Evolutionary conservation across 352 stramenopile species (phyloP), one percentile per base, ranked within the genome.

Genomic region (Globisporangium heterothallicum): DNA sequence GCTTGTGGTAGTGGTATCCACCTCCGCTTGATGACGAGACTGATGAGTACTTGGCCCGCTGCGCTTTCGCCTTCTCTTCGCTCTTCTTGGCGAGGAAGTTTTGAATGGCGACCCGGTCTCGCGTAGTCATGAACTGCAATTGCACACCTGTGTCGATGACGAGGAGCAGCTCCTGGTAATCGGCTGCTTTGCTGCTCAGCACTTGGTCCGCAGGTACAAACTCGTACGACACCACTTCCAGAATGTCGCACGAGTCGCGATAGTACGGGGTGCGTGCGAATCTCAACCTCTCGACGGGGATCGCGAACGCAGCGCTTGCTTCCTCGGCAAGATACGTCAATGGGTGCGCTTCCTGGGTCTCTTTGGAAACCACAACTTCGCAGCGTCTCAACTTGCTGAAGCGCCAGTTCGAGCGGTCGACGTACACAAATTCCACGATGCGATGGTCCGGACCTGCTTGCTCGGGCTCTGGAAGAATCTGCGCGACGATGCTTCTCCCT

Each of bases 101-200:
- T 26, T 84, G 72, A 41, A 88, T 85, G 1, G 62, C 43, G 50
- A 72, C 59, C 7, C 72, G 74, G 27, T 88, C 80, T 24, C 72
- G 55, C 3, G 63, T 63, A 2, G 38, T 63, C 44, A 88, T 79
- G 35, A 63, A 67, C 18, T 45, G 43, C 16, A 84, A 29, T 14
- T 59, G 45, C 21, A 78, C 70, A 13, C 56, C 56, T 1, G 32
- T 65, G 36, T 93, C 79, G n/a, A 72, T 63, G 29, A 88, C 77
- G n/a, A 93, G 56, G 32, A 85, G 64, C 10, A 88, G 59, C 26
- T 88, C 64, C 51, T 86, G 78, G 50, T 88, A 87, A 51, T 87
- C 70, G 4, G 62, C 50, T 35, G 58, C 56, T 5, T 53, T 53
- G 13, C 63, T 69, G 52, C 54, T 54, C 35, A 64, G 19, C 24